Base-by-base conservation (phyloP, 73 alveolate genomes). In the Effrenium voratum region DNA sequence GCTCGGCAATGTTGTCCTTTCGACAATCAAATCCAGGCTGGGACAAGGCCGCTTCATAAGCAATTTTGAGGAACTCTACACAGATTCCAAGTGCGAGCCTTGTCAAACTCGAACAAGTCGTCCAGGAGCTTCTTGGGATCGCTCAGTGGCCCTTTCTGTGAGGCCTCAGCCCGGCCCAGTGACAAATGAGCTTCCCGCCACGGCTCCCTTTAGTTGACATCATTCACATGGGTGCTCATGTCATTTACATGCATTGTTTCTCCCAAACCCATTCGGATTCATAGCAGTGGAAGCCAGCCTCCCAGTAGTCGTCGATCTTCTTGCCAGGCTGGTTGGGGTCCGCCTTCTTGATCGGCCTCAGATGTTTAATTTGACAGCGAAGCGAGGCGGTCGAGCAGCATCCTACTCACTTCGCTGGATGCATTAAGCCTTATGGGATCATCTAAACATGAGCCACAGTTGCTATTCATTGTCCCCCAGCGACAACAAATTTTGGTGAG, bases 231-330 rank as follows among this genome's bases (percentile, higher is more conserved):
- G n/a, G n/a, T n/a, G n/a, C n/a, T n/a, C n/a, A n/a, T n/a, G n/a
- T n/a, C n/a, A n/a, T n/a, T n/a, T n/a, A n/a, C n/a, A n/a, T n/a
- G n/a, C n/a, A n/a, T n/a, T n/a, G n/a, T n/a, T n/a, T n/a, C n/a
- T n/a, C n/a, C 47, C 0, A 22, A 34, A 22, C 49, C 32, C 34
- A 72, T 6, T 34, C 34, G 49, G 13, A 72, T 72, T 19, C 0
- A 73, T n/a, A 30, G 32, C 30, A 73, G 50, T 13, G 34, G 6
- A 16, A 66, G 10, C 43, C 79, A 66, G 99, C 94, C 97, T 99
- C 99, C 99, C 99, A 99, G 94, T 99, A 99, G 93, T 99, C 99
- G 68, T 99, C 99, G 50, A 99, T 99, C 80, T 99, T 99, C 90
- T 91, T 91, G 52, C 98, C 98, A 10, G 98, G 98, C 90, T 68